phyloP scores from a whole-genome alignment of 1,284 basidiomycete genomes.

The Ceratobasidium sp. region DNA sequence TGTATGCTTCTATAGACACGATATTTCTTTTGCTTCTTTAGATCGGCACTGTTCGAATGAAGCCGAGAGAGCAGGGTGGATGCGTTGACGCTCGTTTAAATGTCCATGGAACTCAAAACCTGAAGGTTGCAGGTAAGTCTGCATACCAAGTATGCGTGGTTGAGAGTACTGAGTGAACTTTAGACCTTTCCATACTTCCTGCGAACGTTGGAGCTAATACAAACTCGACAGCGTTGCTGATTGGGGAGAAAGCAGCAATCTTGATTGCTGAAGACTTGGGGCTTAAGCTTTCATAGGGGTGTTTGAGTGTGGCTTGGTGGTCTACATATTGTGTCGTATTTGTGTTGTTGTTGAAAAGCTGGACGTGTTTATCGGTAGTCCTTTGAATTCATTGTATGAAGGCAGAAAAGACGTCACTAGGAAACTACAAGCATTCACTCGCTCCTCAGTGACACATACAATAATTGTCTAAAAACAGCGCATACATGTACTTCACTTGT shows the following conservation, averaged over 20 bases:
- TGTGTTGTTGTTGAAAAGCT: too few relatives aligned
- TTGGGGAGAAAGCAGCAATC: constrained; percentile 37
- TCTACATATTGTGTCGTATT: background rate
- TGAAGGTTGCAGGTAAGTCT: constrained; percentile 64
- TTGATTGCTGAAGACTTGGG: constrained; percentile 37
- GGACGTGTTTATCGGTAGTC: too few relatives aligned
- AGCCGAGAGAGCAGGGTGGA: constrained; percentile 63
- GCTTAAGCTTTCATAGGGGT: constrained; percentile 7
- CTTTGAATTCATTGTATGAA: too few relatives aligned
- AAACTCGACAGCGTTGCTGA: constrained; percentile 22
- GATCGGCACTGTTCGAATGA: constrained; percentile 76
- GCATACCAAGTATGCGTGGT: too few relatives aligned
- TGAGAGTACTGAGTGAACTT: too few relatives aligned
- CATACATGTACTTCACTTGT: background rate
- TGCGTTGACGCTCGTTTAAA: constrained; percentile 70
- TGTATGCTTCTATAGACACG: background rate
- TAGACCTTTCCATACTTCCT: constrained; percentile 33
- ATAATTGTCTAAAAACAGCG: background rate
- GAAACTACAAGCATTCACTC: too few relatives aligned
- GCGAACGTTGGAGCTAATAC: constrained; percentile 36
- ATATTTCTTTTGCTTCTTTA: constrained; percentile 46
- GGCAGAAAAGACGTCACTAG: too few relatives aligned
- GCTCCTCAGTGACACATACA: too few relatives aligned
- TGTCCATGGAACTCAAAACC: constrained; percentile 67
- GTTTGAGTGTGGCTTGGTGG: background rate